Evolutionary conservation across 106 monocot genomes (phyloP).

Genomic region (Acorus calamus): DNA sequence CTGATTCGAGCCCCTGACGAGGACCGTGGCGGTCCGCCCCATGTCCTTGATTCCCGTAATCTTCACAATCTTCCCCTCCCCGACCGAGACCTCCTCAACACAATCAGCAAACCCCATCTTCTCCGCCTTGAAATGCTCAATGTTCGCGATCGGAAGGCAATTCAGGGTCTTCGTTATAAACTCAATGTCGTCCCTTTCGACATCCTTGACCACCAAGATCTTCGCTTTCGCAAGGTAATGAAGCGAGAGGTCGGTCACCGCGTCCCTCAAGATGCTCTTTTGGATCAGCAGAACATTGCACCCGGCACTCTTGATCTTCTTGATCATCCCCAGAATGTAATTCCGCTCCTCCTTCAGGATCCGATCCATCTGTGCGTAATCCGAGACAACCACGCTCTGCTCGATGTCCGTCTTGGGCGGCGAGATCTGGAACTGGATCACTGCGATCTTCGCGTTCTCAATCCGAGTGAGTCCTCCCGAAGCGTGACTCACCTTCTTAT

Average conservation of each 20-base stretch:
- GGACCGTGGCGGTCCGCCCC: conserved; percentile 75
- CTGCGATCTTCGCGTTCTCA: conserved; percentile 87
- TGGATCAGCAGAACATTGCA: conserved; percentile 92
- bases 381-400: conserved; percentile 85
- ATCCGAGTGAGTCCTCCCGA: conserved; percentile 76
- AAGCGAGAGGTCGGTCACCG: conserved; percentile 86
- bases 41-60: conserved; percentile 81
- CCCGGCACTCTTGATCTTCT: conserved; percentile 81
- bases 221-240: conserved; percentile 92
- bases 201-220: conserved; percentile 85
- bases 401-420: conserved; percentile 97
- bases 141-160: conserved; percentile 88
- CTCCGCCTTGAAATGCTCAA: conserved; percentile 86
- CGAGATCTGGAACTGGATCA: conserved; percentile 93
- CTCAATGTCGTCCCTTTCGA: conserved; percentile 96
- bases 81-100: conserved; percentile 77
- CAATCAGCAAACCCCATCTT: conserved; percentile 76
- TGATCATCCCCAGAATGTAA: conserved; percentile 80
- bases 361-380: conserved; percentile 91
- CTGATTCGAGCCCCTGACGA: conserved; percentile 83
- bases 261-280: conserved; percentile 91
- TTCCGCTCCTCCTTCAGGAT: conserved; percentile 89
- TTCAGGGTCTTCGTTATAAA: conserved; percentile 92
- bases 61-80: conserved; percentile 82
- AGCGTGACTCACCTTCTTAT: conserved; percentile 76